Evolutionary conservation across 2,329 filamentous ascomycete species (phyloP).

Genomic region (Emericellopsis atlantica): DNA sequence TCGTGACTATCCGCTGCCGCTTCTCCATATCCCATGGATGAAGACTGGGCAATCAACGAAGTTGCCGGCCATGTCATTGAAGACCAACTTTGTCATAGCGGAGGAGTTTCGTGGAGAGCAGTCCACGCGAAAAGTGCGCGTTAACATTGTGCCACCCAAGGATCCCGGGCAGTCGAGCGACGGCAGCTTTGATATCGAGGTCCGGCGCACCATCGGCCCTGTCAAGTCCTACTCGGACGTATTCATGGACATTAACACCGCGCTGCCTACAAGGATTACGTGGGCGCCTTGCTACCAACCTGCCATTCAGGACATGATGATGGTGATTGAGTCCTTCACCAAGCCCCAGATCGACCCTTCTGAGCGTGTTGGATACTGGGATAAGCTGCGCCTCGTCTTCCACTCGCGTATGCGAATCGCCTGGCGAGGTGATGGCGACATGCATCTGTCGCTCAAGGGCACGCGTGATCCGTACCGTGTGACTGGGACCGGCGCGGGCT

Average conservation of each 20-base stretch:
- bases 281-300: constrained; percentile 98
- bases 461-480: constrained; percentile 87
- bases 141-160: constrained; percentile 68
- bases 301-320: constrained; percentile 99
- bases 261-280: constrained; percentile 80
- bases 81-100: constrained; percentile 86
- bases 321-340: constrained; percentile 93
- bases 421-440: constrained; percentile 93
- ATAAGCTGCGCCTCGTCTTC: constrained; percentile 90
- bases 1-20: constrained; percentile 84
- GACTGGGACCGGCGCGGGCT: constrained; percentile 84
- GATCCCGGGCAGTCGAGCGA: constrained; percentile 41
- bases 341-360: constrained; percentile 91
- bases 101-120: constrained; percentile 79
- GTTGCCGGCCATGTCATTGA: constrained; percentile 69
- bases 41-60: constrained; percentile 68
- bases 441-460: constrained; percentile 85
- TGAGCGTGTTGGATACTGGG: constrained; percentile 94
- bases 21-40: constrained; percentile 80
- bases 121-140: constrained; percentile 66
- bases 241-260: constrained; percentile 83
- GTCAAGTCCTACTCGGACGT: constrained; percentile 97
- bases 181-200: constrained; percentile 69
- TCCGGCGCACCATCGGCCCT: constrained; percentile 81
- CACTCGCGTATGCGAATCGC: constrained; percentile 81